Conservation (phyloP, 2,329 filamentous ascomycete genomes). For the Ophiocordyceps australis region DNA sequence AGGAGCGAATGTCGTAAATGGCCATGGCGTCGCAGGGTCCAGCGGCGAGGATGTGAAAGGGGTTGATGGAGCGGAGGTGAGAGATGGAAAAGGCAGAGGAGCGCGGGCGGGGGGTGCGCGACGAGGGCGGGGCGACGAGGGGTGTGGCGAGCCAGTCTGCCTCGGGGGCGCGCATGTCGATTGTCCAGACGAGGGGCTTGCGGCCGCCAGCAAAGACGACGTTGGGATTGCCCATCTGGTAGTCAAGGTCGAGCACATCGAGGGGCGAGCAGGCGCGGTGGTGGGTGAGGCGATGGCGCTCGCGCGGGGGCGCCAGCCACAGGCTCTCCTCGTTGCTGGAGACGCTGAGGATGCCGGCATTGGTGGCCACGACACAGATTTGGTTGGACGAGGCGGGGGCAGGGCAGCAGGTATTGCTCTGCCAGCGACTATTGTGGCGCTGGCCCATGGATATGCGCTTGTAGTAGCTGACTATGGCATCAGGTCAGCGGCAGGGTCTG, state of each 20-base stretch:
- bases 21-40: conserved; percentile 29
- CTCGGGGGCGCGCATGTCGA: conserved; percentile 22
- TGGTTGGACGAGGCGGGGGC: conserved; percentile 20
- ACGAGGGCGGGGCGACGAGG: conserved; percentile 14
- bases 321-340: conserved; percentile 11
- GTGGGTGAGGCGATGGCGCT: conserved; percentile 5
- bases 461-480: conserved; percentile 11
- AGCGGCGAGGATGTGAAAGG: conserved; percentile 31
- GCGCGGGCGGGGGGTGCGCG: too few species aligned
- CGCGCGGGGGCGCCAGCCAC: conserved; percentile 13
- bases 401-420: conserved; percentile 21
- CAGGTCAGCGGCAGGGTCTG: not conserved
- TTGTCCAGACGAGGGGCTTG: conserved; percentile 22
- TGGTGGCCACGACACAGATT: conserved; percentile 28
- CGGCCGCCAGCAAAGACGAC: conserved; percentile 33
- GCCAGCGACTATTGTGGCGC: conserved; percentile 9
- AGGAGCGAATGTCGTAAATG: conserved; percentile 34
- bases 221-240: conserved; percentile 20
- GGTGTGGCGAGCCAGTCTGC: conserved; percentile 14
- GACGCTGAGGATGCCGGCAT: conserved; percentile 23
- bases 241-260: conserved; percentile 31
- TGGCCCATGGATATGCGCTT: conserved; percentile 12
- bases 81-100: conserved; percentile 24
- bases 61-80: conserved; percentile 28
- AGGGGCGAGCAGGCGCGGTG: too few species aligned